phyloP scores from a whole-genome alignment of 768 basidiomycete species.

The Podaxis sp. region DNA sequence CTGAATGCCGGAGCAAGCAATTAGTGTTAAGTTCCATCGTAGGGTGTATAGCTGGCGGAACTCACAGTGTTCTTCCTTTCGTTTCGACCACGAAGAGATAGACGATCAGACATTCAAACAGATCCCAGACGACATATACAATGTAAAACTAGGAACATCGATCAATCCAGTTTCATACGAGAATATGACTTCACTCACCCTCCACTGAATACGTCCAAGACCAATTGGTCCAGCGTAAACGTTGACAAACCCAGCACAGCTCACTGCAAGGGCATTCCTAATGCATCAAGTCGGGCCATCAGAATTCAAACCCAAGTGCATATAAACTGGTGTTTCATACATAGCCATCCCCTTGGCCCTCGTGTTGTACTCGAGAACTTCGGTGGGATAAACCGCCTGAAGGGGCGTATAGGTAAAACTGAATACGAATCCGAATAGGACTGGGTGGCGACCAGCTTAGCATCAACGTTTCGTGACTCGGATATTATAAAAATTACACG shows the following conservation, averaged over 20 bases:
- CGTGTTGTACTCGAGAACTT: slow-evolving; percentile 53
- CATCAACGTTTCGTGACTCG: not conserved
- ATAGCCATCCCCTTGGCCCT: slow-evolving; percentile 63
- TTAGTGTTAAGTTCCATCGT: not conserved
- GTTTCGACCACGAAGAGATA: slow-evolving; percentile 42
- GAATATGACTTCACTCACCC: slow-evolving; percentile 20
- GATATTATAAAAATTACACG: slow-evolving; percentile 14
- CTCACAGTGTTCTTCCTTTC: slow-evolving; percentile 40
- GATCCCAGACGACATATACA: slow-evolving; percentile 39
- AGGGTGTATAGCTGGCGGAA: not conserved
- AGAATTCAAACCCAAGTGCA: not conserved
- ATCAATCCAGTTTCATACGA: not conserved
- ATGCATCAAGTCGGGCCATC: not conserved
- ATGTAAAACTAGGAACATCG: slow-evolving; percentile 29
- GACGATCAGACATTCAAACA: slow-evolving; percentile 35
- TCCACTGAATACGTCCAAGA: slow-evolving; percentile 33
- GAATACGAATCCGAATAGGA: slow-evolving; percentile 54
- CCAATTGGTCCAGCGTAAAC: slow-evolving; percentile 46
- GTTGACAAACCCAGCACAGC: slow-evolving; percentile 45
- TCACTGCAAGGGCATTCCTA: slow-evolving; percentile 43
- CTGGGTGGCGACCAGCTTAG: slow-evolving; percentile 27
- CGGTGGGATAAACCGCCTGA: slow-evolving; percentile 55
- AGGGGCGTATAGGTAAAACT: slow-evolving; percentile 58
- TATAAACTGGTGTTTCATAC: slow-evolving; percentile 25
- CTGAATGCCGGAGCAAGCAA: slow-evolving; percentile 17